Evolutionary conservation across 805 yeast genomes (phyloP), one percentile per base, ranked within the genome.

Genomic region (Barnettozyma wickerhamii): DNA sequence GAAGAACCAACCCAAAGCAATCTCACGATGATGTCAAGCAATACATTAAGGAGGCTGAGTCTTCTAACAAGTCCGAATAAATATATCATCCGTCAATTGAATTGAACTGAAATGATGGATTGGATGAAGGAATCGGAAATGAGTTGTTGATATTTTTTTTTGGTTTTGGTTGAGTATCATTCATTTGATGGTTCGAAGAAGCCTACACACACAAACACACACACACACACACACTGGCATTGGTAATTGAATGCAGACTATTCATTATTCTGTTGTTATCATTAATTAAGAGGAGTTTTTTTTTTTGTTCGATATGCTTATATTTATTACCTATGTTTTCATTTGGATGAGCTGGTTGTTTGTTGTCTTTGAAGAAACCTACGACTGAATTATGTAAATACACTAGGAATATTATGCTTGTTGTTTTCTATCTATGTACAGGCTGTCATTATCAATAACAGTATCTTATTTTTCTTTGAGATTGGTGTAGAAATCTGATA

Each of bases 401-500:
- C 18, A 34, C 18, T 6, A 33, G 17, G 24, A 19, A 24, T 27
- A 5, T 10, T 18, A 19, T 31, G 17, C 10, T 7, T 10, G 15
- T 30, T 3, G 14, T 31, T 38, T 6, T 35, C 12, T 24, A 29
- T 15, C 32, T 29, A 26, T 42, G 27, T 26, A 37, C 17, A 33
- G 6, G 27, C 13, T 28, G 15, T n/a, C n/a, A n/a, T n/a, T n/a
- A n/a, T n/a, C n/a, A n/a, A n/a, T n/a, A n/a, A n/a, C 14, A 7
- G 7, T 18, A 12, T 30, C 14, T 30, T 14, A 13, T 23, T 35
- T 27, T 19, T 69, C 73, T 44, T 66, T 71, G 50, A 77, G 66
- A 58, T 88, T 91, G 23, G 86, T 74, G 63, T 85, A 86, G 44
- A 85, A 78, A 47, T 78, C 87, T 6, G 87, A 79, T 17, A 91